Percentiles rank a stretch among this genome's conserved stretches.
phyloP scores from a whole-genome alignment of 768 basidiomycete genomes.

The Gymnopilus dilepis region DNA sequence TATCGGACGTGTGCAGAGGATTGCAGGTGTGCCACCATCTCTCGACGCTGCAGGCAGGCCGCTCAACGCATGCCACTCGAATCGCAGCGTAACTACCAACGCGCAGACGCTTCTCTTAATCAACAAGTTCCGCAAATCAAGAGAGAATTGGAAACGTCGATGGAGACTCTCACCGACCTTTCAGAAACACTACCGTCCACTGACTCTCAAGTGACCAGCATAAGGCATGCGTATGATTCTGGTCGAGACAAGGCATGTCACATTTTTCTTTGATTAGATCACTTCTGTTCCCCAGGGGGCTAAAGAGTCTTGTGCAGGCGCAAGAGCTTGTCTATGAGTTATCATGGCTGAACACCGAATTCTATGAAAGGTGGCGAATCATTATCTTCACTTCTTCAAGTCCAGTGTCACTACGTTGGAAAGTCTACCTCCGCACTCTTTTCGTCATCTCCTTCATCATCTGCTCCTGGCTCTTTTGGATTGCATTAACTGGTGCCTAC shows the following conservation, averaged over 20 bases:
- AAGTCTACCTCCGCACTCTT: slow-evolving; percentile 60
- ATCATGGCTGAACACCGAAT: slow-evolving; percentile 79
- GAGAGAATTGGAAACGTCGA: slow-evolving; percentile 63
- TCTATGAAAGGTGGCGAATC: slow-evolving; percentile 75
- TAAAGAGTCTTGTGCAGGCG: slow-evolving; percentile 49
- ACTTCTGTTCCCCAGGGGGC: neutral
- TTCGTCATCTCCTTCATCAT: slow-evolving; percentile 63
- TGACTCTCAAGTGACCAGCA: slow-evolving; percentile 63
- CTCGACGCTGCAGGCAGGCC: neutral
- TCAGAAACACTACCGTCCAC: slow-evolving; percentile 64
- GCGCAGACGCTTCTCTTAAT: slow-evolving; percentile 61
- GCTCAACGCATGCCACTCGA: slow-evolving; percentile 3
- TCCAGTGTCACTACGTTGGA: slow-evolving; percentile 78
- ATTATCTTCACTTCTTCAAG: slow-evolving; percentile 76
- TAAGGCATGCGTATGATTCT: slow-evolving; percentile 71
- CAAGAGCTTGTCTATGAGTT: slow-evolving; percentile 65
- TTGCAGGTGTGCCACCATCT: slow-evolving; percentile 53
- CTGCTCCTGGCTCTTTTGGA: slow-evolving; percentile 65
- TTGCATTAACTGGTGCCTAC: slow-evolving; percentile 68
- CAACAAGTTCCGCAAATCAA: slow-evolving; percentile 68
- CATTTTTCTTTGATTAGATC: neutral
- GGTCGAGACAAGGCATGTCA: slow-evolving; percentile 65
- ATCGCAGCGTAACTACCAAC: slow-evolving; percentile 58
- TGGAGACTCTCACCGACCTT: slow-evolving; percentile 61
- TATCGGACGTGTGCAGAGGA: slow-evolving; percentile 66